phyloP scores from a whole-genome alignment of 2,329 filamentous ascomycete genomes.

The Decorospora gaudefroyi region DNA sequence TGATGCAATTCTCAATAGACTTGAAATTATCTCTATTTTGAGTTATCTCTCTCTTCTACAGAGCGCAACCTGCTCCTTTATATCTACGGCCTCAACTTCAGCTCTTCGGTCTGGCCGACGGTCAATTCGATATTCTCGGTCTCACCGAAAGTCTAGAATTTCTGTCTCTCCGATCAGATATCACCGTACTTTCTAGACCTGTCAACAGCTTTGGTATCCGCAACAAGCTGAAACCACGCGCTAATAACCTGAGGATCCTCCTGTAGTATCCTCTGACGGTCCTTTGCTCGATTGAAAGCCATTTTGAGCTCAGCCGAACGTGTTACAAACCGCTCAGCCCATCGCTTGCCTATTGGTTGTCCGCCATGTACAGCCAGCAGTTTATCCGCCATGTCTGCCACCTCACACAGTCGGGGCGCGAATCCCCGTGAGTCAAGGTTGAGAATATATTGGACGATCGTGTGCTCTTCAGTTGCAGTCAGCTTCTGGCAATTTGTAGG shows the following conservation, averaged over 20 bases:
- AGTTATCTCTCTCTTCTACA: too few species aligned
- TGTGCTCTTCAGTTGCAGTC: conserved; percentile 13
- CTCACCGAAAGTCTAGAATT: too few species aligned
- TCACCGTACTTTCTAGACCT: too few species aligned
- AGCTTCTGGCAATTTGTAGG: neutral
- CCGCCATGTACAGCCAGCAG: conserved; percentile 15
- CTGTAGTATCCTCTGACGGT: conserved; percentile 5
- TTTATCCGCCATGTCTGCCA: conserved; percentile 26
- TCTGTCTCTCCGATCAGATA: too few species aligned
- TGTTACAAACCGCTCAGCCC: conserved; percentile 17
- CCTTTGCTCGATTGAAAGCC: conserved; percentile 20
- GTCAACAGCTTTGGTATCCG: conserved; percentile 8
- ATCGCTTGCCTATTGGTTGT: conserved; percentile 16
- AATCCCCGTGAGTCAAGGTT: conserved; percentile 20
- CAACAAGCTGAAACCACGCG: conserved; percentile 19
- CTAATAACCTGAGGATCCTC: conserved; percentile 16
- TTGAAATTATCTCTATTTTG: too few species aligned
- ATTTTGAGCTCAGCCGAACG: conserved; percentile 19
- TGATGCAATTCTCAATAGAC: too few species aligned
- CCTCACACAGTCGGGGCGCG: conserved; percentile 11
- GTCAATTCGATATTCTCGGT: too few species aligned
- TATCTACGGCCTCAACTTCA: too few species aligned
- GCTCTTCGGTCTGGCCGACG: too few species aligned
- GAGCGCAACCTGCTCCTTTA: too few species aligned
- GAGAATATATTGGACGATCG: conserved; percentile 21